A percentile compares a stretch with the other conserved stretches of the same genome.
These are phyloP conservation scores for Penicillium sp. DNA, from an alignment of 2,329 filamentous ascomycete genomes.

Conservation along the genomic window DNA sequence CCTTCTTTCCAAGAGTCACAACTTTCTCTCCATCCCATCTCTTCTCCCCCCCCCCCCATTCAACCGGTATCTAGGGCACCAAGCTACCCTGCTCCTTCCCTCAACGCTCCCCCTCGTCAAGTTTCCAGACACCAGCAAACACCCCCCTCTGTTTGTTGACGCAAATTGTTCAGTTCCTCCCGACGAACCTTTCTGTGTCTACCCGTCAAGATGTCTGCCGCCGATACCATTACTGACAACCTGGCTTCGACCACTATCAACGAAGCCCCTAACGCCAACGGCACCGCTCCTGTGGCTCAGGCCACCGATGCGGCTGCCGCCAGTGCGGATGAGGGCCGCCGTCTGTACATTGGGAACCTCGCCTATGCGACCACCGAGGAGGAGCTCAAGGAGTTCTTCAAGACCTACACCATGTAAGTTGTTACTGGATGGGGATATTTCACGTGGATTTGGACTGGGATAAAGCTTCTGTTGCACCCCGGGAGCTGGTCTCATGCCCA, in stretches of 20 bases:
- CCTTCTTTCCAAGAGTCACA: conserved; percentile 22
- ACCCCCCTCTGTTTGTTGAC: conserved; percentile 65
- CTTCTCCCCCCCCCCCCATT: conserved; percentile 20
- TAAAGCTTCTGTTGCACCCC: too few species aligned
- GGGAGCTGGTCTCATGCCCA: too few species aligned
- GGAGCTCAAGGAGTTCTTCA: conserved; percentile 99
- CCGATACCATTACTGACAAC: conserved; percentile 67
- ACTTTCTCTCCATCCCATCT: conserved; percentile 22
- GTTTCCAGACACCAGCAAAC: conserved; percentile 36
- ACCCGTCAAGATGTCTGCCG: conserved; percentile 70
- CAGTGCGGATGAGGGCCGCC: conserved; percentile 97
- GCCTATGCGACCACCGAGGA: conserved; percentile 99
- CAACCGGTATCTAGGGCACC: conserved; percentile 70
- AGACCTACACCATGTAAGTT: conserved; percentile 97
- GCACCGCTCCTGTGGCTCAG: conserved; percentile 65
- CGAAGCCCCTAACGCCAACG: conserved; percentile 50
- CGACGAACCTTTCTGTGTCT: conserved; percentile 32
- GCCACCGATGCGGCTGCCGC: conserved; percentile 83
- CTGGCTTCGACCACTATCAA: conserved; percentile 65
- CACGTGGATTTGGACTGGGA: too few species aligned
- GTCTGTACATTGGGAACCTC: conserved; percentile 99
- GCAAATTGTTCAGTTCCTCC: conserved; percentile 32
- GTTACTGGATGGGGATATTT: too few species aligned
- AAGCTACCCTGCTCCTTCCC: conserved; percentile 70
- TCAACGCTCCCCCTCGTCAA: conserved; percentile 60